Conservation (phyloP, 2,329 filamentous ascomycete genomes). For the Fusarium nematophilum region DNA sequence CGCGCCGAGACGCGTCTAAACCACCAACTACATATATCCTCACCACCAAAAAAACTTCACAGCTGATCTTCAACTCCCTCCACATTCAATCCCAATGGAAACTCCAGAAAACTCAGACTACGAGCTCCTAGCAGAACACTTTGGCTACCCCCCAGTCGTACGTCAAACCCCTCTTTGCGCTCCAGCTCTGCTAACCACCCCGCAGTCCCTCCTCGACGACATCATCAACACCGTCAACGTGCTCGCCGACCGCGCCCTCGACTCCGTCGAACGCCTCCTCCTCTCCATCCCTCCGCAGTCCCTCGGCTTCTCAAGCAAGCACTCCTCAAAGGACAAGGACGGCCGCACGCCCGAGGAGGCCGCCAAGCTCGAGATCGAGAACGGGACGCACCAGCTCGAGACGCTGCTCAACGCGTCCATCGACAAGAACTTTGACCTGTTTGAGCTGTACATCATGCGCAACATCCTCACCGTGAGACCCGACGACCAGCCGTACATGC, state of each 20-base stretch:
- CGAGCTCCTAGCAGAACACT: constrained; percentile 90
- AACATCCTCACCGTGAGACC: constrained; percentile 80
- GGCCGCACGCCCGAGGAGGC: constrained; percentile 52
- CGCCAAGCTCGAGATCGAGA: constrained; percentile 78
- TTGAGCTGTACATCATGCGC: constrained; percentile 89
- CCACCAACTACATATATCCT: neutral
- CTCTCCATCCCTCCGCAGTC: constrained; percentile 77
- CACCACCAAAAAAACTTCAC: constrained; percentile 20
- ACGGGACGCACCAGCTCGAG: constrained; percentile 86
- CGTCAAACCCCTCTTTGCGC: constrained; percentile 48
- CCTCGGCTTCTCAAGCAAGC: constrained; percentile 79
- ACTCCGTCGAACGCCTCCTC: constrained; percentile 86
- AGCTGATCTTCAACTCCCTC: neutral
- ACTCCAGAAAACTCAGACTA: constrained; percentile 60
- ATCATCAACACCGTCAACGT: constrained; percentile 98
- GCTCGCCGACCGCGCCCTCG: constrained; percentile 88
- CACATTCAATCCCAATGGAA: constrained; percentile 43
- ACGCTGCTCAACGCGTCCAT: constrained; percentile 84
- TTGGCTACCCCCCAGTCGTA: constrained; percentile 93
- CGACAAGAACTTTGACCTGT: constrained; percentile 86
- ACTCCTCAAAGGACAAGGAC: constrained; percentile 52
- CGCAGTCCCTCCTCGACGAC: constrained; percentile 91
- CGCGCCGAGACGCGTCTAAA: constrained; percentile 36
- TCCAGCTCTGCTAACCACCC: neutral
- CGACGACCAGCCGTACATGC: constrained; percentile 81